These are phyloP conservation scores for Aphanocladium album DNA, from an alignment of 2,329 filamentous ascomycete species.

Conservation along the genomic window DNA sequence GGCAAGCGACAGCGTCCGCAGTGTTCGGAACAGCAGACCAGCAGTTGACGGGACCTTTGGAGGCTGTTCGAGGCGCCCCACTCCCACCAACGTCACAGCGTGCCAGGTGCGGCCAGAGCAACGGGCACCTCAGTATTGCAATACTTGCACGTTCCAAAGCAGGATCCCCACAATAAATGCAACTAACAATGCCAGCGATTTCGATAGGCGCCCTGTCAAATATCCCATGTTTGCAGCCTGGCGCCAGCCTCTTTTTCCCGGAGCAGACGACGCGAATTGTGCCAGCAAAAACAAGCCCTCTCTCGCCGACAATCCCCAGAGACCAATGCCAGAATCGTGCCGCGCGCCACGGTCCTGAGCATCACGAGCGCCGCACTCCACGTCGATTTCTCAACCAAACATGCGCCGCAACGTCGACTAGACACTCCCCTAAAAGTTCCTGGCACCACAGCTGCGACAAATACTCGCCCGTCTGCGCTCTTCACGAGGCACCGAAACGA, in stretches of 20 bases:
- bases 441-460: background rate
- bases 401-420: constrained; percentile 8
- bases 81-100: constrained; percentile 8
- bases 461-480: background rate
- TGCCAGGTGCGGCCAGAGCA: background rate
- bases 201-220: background rate
- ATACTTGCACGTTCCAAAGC: background rate
- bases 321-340: constrained; percentile 4
- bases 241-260: constrained; percentile 1
- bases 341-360: constrained; percentile 4
- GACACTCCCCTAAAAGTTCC: background rate
- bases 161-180: constrained; percentile 8
- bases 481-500: background rate
- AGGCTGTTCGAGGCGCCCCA: constrained; percentile 1
- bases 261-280: constrained; percentile 6
- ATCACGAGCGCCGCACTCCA: constrained; percentile 1
- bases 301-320: background rate
- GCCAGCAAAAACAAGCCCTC: constrained; percentile 1
- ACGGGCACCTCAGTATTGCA: constrained; percentile 3
- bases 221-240: constrained; percentile 10
- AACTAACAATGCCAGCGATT: constrained; percentile 10
- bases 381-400: background rate
- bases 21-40: background rate
- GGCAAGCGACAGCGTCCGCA: constrained; percentile 5
- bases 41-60: background rate